These are phyloP conservation scores for Boletus austroedulis DNA, from an alignment of 1,284 basidiomycete species.

Conservation along the genomic window DNA sequence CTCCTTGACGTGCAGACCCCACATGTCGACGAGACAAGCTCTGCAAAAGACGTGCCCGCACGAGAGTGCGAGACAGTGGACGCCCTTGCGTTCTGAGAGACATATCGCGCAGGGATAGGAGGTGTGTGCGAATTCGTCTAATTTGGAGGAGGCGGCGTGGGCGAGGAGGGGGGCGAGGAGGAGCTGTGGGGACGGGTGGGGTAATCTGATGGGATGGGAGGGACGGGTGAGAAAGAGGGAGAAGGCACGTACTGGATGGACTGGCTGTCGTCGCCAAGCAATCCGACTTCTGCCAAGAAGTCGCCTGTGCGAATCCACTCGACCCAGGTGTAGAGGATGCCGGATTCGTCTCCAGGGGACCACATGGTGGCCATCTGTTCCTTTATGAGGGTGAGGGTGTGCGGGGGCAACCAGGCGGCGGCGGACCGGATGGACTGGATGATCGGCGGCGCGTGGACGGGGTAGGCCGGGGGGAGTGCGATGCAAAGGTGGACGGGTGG, in stretches of 20 bases:
- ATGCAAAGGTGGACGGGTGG: slow-evolving; percentile 63
- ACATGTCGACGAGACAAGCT: slow-evolving; percentile 68
- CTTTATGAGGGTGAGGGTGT: slow-evolving; percentile 36
- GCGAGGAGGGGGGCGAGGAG: slow-evolving; percentile 48
- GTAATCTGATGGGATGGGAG: slow-evolving; percentile 42
- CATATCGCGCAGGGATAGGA: slow-evolving; percentile 71
- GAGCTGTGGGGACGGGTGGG: slow-evolving; percentile 53
- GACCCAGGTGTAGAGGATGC: slow-evolving; percentile 65
- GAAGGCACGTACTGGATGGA: slow-evolving; percentile 41
- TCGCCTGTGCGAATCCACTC: slow-evolving; percentile 65
- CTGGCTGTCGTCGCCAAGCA: slow-evolving; percentile 33
- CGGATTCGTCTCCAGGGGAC: slow-evolving; percentile 55
- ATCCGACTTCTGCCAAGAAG: slow-evolving; percentile 45
- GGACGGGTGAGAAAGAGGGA: slow-evolving; percentile 3
- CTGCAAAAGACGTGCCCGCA: slow-evolving; percentile 76
- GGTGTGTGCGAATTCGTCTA: slow-evolving; percentile 53
- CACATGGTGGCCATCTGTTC: slow-evolving; percentile 51
- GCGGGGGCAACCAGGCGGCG: slow-evolving; percentile 57
- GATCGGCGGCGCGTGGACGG: slow-evolving; percentile 49
- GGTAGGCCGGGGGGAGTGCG: slow-evolving; percentile 56
- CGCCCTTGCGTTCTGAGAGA: slow-evolving; percentile 65
- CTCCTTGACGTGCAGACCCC: slow-evolving; percentile 70
- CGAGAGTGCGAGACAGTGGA: slow-evolving; percentile 58
- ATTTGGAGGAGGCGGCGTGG: slow-evolving; percentile 47
- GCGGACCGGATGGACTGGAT: slow-evolving; percentile 55